These are phyloP conservation scores for Tuber borchii DNA, from an alignment of 495 filamentous ascomycete genomes.

Conservation along the genomic window DNA sequence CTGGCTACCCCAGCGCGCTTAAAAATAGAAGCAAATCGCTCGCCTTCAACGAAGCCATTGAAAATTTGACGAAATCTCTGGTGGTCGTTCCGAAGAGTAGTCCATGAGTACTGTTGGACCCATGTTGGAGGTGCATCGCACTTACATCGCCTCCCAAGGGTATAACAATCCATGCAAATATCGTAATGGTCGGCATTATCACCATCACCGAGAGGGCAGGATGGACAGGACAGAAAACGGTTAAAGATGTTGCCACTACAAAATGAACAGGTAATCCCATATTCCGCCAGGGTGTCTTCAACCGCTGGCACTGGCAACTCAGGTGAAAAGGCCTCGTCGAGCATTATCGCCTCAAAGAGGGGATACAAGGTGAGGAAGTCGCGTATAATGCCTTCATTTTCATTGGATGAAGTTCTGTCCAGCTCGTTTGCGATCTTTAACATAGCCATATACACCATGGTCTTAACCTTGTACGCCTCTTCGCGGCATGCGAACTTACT, in stretches of 20 bases:
- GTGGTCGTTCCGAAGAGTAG: slow-evolving; percentile 65
- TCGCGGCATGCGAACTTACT: slow-evolving; percentile 92
- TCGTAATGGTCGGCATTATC: slow-evolving; percentile 72
- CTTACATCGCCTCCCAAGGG: slow-evolving; percentile 81
- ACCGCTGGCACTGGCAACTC: slow-evolving; percentile 57
- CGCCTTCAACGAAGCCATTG: slow-evolving; percentile 57
- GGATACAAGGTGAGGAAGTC: slow-evolving; percentile 75
- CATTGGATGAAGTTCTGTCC: slow-evolving; percentile 42
- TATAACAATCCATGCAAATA: slow-evolving; percentile 94
- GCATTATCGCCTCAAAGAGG: slow-evolving; percentile 67
- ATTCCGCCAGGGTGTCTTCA: slow-evolving; percentile 70
- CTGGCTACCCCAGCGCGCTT: slow-evolving; percentile 46
- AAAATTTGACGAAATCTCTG: slow-evolving; percentile 74
- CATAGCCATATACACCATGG: slow-evolving; percentile 73
- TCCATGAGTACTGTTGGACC: slow-evolving; percentile 89
- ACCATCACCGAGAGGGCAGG: slow-evolving; percentile 56
- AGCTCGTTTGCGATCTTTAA: slow-evolving; percentile 49
- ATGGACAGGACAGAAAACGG: slow-evolving; percentile 82
- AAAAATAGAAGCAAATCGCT: slow-evolving; percentile 58
- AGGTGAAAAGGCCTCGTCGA: slow-evolving; percentile 74
- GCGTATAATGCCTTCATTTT: slow-evolving; percentile 21
- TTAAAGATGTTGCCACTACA: slow-evolving; percentile 97
- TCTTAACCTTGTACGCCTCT: slow-evolving; percentile 97
- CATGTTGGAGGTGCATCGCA: slow-evolving; percentile 80
- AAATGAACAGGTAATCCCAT: slow-evolving; percentile 89